Percentiles rank a stretch among this genome's conserved stretches.
phyloP scores from a whole-genome alignment of 257 asterid genomes.

The Solanum raphanifolium region DNA sequence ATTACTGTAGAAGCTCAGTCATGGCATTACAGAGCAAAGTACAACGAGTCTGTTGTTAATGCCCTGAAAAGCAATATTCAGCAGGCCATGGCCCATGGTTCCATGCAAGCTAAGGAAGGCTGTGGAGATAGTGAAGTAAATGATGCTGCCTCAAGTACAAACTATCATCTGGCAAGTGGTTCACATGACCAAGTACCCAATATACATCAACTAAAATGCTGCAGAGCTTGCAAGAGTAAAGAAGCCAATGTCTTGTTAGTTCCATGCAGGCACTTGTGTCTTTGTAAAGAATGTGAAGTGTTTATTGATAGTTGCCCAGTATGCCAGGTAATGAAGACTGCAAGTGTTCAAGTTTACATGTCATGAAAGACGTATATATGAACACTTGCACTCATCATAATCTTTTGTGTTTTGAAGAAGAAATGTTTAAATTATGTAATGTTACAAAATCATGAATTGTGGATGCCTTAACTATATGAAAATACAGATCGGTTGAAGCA shows the following conservation, averaged over 20 bases:
- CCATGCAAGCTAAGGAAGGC: conserved; percentile 47
- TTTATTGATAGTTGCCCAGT: conserved; percentile 45
- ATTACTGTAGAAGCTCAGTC: conserved; percentile 58
- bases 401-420: conserved; percentile 7
- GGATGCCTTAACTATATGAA: background rate
- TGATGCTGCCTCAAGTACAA: conserved; percentile 51
- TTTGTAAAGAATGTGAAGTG: conserved; percentile 56
- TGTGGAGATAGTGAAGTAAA: conserved; percentile 62
- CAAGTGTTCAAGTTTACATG: conserved; percentile 62
- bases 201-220: conserved; percentile 27
- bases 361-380: conserved; percentile 11
- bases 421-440: background rate
- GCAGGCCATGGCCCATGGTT: conserved; percentile 46
- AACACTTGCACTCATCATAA: conserved; percentile 32
- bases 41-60: conserved; percentile 51
- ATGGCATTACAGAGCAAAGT: conserved; percentile 67
- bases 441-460: background rate
- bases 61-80: conserved; percentile 50
- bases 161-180: conserved; percentile 14
- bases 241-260: conserved; percentile 37
- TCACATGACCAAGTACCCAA: conserved; percentile 7
- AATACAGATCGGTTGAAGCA: background rate
- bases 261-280: conserved; percentile 68
- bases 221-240: conserved; percentile 34
- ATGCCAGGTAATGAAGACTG: conserved; percentile 58